These are phyloP conservation scores for Hypoxylon sp. DNA, from an alignment of 2,329 filamentous ascomycete genomes.

Conservation along the genomic window DNA sequence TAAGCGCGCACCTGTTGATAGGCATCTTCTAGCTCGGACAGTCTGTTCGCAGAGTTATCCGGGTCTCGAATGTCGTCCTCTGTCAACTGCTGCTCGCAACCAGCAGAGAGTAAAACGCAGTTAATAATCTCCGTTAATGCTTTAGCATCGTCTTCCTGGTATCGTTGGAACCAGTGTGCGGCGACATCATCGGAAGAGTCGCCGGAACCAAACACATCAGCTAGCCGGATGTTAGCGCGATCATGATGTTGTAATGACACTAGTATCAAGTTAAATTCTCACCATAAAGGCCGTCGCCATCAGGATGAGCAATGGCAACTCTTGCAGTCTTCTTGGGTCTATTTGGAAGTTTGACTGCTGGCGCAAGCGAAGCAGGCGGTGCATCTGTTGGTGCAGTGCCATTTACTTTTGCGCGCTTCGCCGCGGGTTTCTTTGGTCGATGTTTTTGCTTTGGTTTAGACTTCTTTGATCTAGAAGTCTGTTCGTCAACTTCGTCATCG, in stretches of 20 bases:
- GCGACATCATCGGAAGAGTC: conserved; percentile 70
- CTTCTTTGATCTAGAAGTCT: conserved; percentile 58
- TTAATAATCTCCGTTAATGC: conserved; percentile 76
- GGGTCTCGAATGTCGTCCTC: conserved; percentile 89
- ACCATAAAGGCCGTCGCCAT: conserved; percentile 71
- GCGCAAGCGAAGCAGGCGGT: conserved; percentile 58
- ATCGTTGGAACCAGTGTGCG: conserved; percentile 72
- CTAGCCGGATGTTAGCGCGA: conserved; percentile 57
- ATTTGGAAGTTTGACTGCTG: conserved; percentile 61
- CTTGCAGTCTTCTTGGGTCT: conserved; percentile 70
- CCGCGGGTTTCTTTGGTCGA: conserved; percentile 69
- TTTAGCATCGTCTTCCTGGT: conserved; percentile 67
- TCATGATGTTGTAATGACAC: not conserved
- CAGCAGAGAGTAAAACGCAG: conserved; percentile 78
- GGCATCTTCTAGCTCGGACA: conserved; percentile 88
- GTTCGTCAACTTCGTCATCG: conserved; percentile 62
- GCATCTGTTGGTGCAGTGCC: conserved; percentile 61
- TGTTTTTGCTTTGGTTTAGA: conserved; percentile 62
- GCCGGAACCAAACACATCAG: conserved; percentile 74
- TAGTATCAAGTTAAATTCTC: conserved; percentile 47
- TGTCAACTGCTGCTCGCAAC: conserved; percentile 84
- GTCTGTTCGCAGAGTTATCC: conserved; percentile 84
- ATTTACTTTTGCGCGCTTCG: conserved; percentile 76
- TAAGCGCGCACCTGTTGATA: conserved; percentile 78
- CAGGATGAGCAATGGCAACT: conserved; percentile 65